Evolutionary conservation across 2,329 filamentous ascomycete genomes (phyloP).

Genomic region (Fusarium aywerte): DNA sequence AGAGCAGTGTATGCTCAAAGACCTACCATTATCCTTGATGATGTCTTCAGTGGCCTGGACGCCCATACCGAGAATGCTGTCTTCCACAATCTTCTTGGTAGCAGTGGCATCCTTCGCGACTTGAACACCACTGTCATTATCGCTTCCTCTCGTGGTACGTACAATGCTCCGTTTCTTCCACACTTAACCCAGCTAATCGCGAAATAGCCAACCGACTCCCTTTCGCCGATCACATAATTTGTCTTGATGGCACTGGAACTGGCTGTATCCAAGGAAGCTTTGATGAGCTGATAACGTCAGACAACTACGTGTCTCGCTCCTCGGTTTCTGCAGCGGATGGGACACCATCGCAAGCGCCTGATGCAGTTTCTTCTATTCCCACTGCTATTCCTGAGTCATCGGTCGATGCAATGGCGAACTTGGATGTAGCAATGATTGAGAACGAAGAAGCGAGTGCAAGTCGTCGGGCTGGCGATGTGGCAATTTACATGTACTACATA

Average conservation of each 20-base stretch:
- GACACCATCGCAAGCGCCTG: background rate
- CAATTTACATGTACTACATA: constrained; percentile 45
- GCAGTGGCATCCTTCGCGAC: constrained; percentile 37
- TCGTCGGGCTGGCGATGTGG: constrained; percentile 36
- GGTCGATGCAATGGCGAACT: background rate
- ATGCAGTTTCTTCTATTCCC: background rate
- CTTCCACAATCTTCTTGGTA: constrained; percentile 42
- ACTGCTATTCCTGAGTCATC: background rate
- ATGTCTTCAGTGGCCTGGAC: constrained; percentile 50
- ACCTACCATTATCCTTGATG: constrained; percentile 45
- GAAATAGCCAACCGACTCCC: constrained; percentile 21
- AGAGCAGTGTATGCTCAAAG: constrained; percentile 47
- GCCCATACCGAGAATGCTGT: constrained; percentile 42
- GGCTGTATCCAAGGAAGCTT: constrained; percentile 24
- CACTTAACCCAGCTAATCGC: background rate
- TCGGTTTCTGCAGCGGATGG: background rate
- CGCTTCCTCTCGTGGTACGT: constrained; percentile 28
- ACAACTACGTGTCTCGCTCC: constrained; percentile 29
- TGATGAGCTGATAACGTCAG: constrained; percentile 5
- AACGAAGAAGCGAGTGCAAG: constrained; percentile 1
- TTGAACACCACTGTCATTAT: constrained; percentile 20
- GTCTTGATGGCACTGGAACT: constrained; percentile 11
- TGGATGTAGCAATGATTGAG: constrained; percentile 15
- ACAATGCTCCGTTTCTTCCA: background rate
- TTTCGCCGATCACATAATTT: constrained; percentile 30